phyloP scores from a whole-genome alignment of 1,284 basidiomycete genomes.

The Earliella scabrosa region DNA sequence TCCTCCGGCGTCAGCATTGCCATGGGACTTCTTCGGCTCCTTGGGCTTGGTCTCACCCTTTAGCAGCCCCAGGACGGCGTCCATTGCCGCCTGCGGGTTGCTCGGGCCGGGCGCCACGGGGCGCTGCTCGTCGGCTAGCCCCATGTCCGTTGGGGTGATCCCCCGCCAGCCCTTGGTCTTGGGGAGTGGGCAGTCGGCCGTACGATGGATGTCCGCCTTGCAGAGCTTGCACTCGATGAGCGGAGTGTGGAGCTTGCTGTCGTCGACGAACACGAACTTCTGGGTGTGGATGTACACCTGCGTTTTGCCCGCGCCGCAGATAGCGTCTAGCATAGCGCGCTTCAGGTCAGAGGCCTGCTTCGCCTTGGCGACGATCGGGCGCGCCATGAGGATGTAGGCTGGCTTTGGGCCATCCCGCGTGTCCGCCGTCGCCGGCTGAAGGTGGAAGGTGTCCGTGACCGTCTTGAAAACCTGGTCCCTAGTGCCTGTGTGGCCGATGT shows the following conservation, averaged over 20 bases:
- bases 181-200: slow-evolving; percentile 1
- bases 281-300: neutral
- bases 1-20: no score
- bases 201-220: neutral
- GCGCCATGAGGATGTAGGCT: neutral
- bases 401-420: no score
- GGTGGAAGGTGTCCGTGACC: neutral
- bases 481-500: neutral
- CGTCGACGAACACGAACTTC: neutral
- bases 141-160: neutral
- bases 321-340: no score
- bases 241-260: neutral
- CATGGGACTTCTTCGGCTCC: no score
- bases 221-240: neutral
- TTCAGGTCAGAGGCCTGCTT: no score
- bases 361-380: no score
- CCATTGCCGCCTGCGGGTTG: neutral
- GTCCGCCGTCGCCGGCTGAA: neutral
- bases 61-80: no score
- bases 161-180: slow-evolving; percentile 1
- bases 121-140: neutral
- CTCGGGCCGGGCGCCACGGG: no score
- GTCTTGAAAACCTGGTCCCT: neutral
- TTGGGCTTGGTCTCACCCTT: no score
- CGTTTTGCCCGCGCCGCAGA: no score